A percentile compares a stretch with the other conserved stretches of the same genome.
These are phyloP conservation scores for Rhodotorula sp. DNA, from an alignment of 1,284 basidiomycete species.

Conservation along the genomic window DNA sequence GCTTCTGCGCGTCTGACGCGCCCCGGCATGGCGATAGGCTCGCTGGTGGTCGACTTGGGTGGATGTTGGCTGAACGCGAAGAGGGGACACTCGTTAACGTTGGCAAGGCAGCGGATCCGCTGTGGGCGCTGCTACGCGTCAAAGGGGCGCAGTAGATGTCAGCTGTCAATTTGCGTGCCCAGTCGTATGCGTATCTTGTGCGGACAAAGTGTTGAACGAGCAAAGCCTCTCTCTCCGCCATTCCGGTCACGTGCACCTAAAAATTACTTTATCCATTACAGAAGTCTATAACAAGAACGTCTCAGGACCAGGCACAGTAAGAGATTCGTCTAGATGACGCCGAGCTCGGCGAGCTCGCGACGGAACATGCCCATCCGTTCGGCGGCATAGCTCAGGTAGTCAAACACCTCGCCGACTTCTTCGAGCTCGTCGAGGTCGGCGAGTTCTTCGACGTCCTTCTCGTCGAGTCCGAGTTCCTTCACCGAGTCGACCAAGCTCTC, in stretches of 20 bases:
- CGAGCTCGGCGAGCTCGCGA: constrained; percentile 25
- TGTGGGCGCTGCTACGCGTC: no score
- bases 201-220: neutral
- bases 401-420: constrained; percentile 37
- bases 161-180: no score
- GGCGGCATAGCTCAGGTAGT: constrained; percentile 42
- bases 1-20: neutral
- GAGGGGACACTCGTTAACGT: neutral
- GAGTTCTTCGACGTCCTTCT: constrained; percentile 17
- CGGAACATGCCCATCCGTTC: constrained; percentile 42
- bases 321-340: constrained; percentile 5
- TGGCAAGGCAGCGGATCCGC: no score
- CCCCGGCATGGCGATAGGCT: constrained; percentile 12
- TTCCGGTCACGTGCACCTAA: neutral
- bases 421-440: constrained; percentile 28
- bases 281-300: neutral
- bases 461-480: constrained; percentile 4
- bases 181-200: no score
- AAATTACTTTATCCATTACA: neutral
- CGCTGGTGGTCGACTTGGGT: neutral
- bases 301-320: no score
- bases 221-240: neutral
- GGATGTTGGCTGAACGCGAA: neutral
- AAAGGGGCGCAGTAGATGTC: no score
- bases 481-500: constrained; percentile 1